Evolutionary conservation across 2,329 filamentous ascomycete species (phyloP), one percentile per base, ranked within the genome.

Genomic region (Berkeleyomyces basicola): DNA sequence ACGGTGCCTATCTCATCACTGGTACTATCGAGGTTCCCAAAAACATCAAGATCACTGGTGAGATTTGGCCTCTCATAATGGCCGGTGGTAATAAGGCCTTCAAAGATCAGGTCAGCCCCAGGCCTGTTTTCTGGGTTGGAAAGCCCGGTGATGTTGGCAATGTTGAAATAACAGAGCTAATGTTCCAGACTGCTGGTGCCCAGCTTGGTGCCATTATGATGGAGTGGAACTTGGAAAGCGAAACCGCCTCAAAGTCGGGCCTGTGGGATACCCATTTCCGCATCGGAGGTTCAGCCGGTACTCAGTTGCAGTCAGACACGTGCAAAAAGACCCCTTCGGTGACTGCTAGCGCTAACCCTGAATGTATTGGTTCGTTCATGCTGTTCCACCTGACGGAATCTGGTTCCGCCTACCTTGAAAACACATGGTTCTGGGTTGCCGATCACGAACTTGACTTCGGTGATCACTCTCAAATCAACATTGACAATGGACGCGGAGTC

Each of bases 191-290:
- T 40, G 81, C 84, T 67, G 92, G 92, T 3, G 78, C 90, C 2
- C 86, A 89, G 66, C 87, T 90, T 0, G 92, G 92, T 67, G 92
- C 90, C 16, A 89, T 96, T 69, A 81, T 96, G 71, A 84, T 96
- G 76, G 82, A 96, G 72, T 96, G 90, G 87, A 96, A 96, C 74
- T 77, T 96, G 49, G 83, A 82, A 51, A 85, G 83, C 43, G 72
- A 79, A 67, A 78, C 73, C 62, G 79, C 85, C 64, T 90, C 89
- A 57, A 81, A 83, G 1, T 85, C 84, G 23, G 92, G 84, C 66
- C 84, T 96, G 74, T 99, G 91, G 88, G 93, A 99, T 70, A 85
- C 91, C n/a, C 93, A 99, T 77, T 86, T 93, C 75, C 89, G 93
- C 70, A 82, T 99, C 68, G 92, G 90, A 68, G 93, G 93, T 51